phyloP scores from a whole-genome alignment of 768 basidiomycete genomes.

The Naganishia onofrii region DNA sequence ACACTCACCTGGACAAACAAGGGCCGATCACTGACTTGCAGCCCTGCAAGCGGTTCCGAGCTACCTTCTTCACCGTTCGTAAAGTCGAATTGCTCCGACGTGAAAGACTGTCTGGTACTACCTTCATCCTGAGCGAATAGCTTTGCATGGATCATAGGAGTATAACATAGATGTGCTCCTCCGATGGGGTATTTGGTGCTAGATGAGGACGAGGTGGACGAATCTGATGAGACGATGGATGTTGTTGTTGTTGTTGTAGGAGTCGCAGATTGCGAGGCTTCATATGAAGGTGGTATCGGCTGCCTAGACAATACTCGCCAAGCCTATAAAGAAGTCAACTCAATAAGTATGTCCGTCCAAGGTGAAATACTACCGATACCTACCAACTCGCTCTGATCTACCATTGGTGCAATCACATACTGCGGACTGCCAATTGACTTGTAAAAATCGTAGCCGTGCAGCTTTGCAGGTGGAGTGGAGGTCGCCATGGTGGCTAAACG shows the following conservation, averaged over 20 bases:
- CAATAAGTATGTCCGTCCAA: background rate
- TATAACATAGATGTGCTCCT: slow-evolving; percentile 71
- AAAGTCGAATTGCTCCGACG: slow-evolving; percentile 26
- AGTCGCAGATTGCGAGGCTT: slow-evolving; percentile 18
- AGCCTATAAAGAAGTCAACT: slow-evolving; percentile 59
- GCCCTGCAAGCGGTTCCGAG: slow-evolving; percentile 43
- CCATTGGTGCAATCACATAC: slow-evolving; percentile 94
- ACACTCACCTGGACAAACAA: slow-evolving; percentile 68
- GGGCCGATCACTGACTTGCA: slow-evolving; percentile 65
- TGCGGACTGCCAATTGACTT: slow-evolving; percentile 76
- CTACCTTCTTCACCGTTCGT: slow-evolving; percentile 76
- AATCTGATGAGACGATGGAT: background rate
- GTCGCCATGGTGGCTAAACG: slow-evolving; percentile 16
- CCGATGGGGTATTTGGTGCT: slow-evolving; percentile 29
- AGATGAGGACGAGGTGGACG: slow-evolving; percentile 20
- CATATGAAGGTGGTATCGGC: slow-evolving; percentile 38
- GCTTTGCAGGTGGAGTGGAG: slow-evolving; percentile 35
- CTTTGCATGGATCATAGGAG: slow-evolving; percentile 97
- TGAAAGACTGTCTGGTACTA: slow-evolving; percentile 6
- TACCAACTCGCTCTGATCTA: slow-evolving; percentile 94
- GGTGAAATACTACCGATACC: slow-evolving; percentile 46
- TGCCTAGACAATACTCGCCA: slow-evolving; percentile 77
- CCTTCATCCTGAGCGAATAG: slow-evolving; percentile 35
- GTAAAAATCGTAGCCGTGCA: slow-evolving; percentile 78
- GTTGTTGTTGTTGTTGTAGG: background rate